Evolutionary conservation across 2,329 filamentous ascomycete genomes (phyloP).

Genomic region (Xylariales sp.): DNA sequence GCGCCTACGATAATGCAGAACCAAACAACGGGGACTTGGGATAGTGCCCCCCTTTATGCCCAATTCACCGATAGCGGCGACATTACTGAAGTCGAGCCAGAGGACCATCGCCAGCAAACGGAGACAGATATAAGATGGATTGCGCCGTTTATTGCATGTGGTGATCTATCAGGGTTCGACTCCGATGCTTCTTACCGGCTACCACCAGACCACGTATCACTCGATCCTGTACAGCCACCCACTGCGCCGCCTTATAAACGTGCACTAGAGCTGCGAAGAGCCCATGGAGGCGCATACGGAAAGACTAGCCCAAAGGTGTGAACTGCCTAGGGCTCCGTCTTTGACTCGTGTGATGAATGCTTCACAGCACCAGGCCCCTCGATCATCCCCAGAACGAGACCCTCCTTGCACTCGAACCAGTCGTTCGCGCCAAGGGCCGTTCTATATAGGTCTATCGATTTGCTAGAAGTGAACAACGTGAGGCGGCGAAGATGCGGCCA

Average conservation of each 20-base stretch:
- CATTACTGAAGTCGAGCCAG: constrained; percentile 62
- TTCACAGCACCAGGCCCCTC: constrained; percentile 42
- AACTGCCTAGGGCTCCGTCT: constrained; percentile 9
- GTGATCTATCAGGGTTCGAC: constrained; percentile 93
- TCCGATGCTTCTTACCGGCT: constrained; percentile 94
- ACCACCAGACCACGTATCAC: constrained; percentile 84
- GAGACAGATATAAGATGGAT: constrained; percentile 77
- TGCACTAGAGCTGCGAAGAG: constrained; percentile 84
- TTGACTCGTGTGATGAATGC: constrained; percentile 27
- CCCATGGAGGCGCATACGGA: constrained; percentile 79
- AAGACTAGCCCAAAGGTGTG: constrained; percentile 66
- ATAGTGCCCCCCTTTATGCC: constrained; percentile 42
- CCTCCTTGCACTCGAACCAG: constrained; percentile 57
- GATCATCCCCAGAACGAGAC: constrained; percentile 47
- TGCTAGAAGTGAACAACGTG: constrained; percentile 63
- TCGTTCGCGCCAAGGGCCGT: constrained; percentile 59
- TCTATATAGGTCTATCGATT: constrained; percentile 58
- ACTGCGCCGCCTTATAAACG: constrained; percentile 95
- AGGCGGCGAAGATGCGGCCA: constrained; percentile 67
- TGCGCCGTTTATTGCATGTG: constrained; percentile 95
- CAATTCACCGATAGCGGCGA: constrained; percentile 48
- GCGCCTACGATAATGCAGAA: constrained; percentile 61
- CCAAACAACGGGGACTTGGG: constrained; percentile 58
- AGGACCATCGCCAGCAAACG: constrained; percentile 55
- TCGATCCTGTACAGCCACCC: constrained; percentile 93